Percentiles rank a stretch among this genome's conserved stretches.
Conservation (phyloP, 148 eudicot species). For the Arctostaphylos glauca region DNA sequence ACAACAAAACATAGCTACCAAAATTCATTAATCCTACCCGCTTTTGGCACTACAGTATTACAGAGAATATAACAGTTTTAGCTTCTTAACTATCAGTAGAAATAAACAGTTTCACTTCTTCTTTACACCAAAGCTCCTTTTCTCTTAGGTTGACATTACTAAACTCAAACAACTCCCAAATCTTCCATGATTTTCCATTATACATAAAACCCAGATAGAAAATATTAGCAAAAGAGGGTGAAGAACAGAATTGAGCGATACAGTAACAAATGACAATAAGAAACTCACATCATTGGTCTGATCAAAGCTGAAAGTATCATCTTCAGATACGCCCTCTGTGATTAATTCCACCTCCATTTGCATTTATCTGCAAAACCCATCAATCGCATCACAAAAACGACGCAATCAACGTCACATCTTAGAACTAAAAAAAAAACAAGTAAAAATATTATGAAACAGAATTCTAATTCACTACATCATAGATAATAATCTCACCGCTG, state of each 20-base stretch:
- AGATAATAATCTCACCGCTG: background rate
- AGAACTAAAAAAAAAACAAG: background rate
- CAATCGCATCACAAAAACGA: background rate
- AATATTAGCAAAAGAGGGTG: background rate
- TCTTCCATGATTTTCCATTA: background rate
- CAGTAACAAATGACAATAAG: background rate
- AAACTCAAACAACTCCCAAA: background rate
- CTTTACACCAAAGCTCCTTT: background rate
- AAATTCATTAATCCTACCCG: background rate
- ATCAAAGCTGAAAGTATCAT: slow-evolving; percentile 40
- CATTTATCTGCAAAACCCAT: slow-evolving; percentile 13
- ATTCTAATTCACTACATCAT: background rate
- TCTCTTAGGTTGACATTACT: background rate
- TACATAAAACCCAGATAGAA: background rate
- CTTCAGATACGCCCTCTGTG: slow-evolving; percentile 41
- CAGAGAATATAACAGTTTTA: background rate
- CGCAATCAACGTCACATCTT: background rate
- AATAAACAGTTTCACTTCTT: background rate
- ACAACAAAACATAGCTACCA: background rate
- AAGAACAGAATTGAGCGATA: background rate
- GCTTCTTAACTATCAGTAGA: background rate
- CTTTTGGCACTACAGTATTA: background rate
- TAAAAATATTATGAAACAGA: background rate
- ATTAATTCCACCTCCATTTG: slow-evolving; percentile 62
- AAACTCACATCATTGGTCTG: slow-evolving; percentile 38